Evolutionary conservation across 768 basidiomycete genomes (phyloP).

Genomic region (Stropharia rugosoannulata): DNA sequence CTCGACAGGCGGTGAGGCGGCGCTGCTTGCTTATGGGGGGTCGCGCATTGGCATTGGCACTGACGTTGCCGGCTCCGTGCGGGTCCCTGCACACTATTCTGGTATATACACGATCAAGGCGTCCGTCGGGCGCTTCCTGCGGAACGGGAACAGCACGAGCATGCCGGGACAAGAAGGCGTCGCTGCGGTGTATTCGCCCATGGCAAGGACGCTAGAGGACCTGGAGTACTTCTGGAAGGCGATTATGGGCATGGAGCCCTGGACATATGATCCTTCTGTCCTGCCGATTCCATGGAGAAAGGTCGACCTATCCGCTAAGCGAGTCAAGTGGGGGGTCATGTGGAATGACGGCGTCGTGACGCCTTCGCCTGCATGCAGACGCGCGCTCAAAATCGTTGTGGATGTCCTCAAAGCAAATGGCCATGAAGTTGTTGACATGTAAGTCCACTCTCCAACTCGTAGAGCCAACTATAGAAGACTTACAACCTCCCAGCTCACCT

Average conservation of each 20-base stretch:
- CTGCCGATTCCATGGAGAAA: slow-evolving; percentile 42
- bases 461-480: too few relatives aligned
- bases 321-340: slow-evolving; percentile 56
- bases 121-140: slow-evolving; percentile 47
- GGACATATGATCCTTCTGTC: slow-evolving; percentile 60
- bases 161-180: slow-evolving; percentile 63
- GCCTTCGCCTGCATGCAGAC: slow-evolving; percentile 58
- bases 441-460: slow-evolving; percentile 11
- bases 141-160: slow-evolving; percentile 40
- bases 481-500: slow-evolving; percentile 27
- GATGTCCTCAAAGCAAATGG: slow-evolving; percentile 42
- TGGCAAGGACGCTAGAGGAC: slow-evolving; percentile 60
- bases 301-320: slow-evolving; percentile 27
- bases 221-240: slow-evolving; percentile 64
- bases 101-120: slow-evolving; percentile 61
- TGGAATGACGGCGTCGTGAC: slow-evolving; percentile 63
- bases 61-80: slow-evolving; percentile 69
- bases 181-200: slow-evolving; percentile 52
- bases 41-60: slow-evolving; percentile 65
- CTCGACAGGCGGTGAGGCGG: slow-evolving; percentile 67
- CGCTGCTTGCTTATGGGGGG: slow-evolving; percentile 60
- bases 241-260: slow-evolving; percentile 59
- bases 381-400: slow-evolving; percentile 51
- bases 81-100: slow-evolving; percentile 64
- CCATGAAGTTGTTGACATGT: slow-evolving; percentile 50